Conservation (phyloP, 2,329 filamentous ascomycete genomes). For the Cladorrhinum sp. region DNA sequence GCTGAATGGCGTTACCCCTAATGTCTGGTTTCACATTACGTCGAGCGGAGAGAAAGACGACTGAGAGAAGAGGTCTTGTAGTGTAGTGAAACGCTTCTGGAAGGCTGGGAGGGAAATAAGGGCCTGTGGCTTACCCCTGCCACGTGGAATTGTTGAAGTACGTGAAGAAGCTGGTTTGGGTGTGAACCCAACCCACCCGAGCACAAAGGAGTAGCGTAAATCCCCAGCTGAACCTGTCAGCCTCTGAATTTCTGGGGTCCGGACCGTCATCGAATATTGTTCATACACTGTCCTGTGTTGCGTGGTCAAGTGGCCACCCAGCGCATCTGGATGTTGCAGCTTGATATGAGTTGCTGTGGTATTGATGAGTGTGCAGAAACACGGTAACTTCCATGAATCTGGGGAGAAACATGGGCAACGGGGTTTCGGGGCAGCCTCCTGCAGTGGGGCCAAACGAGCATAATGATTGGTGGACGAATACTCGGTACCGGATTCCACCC, state of each 20-base stretch:
- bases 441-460: conserved; percentile 16
- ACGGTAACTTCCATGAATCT: conserved; percentile 17
- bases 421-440: conserved; percentile 26
- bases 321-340: background rate
- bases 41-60: background rate
- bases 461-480: conserved; percentile 15
- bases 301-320: background rate
- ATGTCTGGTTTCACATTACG: conserved; percentile 17
- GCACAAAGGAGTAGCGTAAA: background rate
- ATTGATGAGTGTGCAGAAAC: conserved; percentile 1
- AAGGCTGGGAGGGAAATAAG: background rate
- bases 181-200: background rate
- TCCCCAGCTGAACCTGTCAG: background rate
- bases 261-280: background rate
- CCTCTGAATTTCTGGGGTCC: background rate
- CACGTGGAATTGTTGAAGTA: conserved; percentile 19
- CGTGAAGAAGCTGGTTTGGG: conserved; percentile 11
- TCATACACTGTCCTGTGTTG: conserved; percentile 11
- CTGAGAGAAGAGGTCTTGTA: background rate
- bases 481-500: conserved; percentile 5
- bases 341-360: background rate
- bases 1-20: conserved; percentile 10
- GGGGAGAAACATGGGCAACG: conserved; percentile 17
- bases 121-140: conserved; percentile 11
- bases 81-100: conserved; percentile 17